These are phyloP conservation scores for Mixia osmundae DNA, from an alignment of 1,284 basidiomycete genomes.

Conservation along the genomic window DNA sequence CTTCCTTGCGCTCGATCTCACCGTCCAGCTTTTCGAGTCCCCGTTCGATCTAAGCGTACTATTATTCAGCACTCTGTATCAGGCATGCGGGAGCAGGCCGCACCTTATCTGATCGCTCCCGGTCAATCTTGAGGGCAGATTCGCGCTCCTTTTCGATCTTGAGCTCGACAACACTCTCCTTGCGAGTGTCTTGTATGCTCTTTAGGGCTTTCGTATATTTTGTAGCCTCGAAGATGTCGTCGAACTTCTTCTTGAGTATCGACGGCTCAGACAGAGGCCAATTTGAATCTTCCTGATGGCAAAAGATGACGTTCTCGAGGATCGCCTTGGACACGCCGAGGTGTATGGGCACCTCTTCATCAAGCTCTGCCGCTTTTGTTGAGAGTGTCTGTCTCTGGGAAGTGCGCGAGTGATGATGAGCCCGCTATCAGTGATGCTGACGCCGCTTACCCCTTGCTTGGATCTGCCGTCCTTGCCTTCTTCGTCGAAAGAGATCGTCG, in stretches of 20 bases:
- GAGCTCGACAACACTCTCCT: conserved; percentile 69
- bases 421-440: no score
- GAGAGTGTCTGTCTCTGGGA: conserved; percentile 61
- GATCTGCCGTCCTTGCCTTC: conserved; percentile 35
- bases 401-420: neutral
- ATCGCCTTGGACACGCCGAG: conserved; percentile 95
- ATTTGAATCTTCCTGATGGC: conserved; percentile 96
- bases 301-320: conserved; percentile 96
- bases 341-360: conserved; percentile 69
- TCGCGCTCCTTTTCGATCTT: conserved; percentile 83
- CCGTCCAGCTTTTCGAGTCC: conserved; percentile 41
- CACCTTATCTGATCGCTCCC: conserved; percentile 52
- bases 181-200: conserved; percentile 65
- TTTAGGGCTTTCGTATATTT: conserved; percentile 96
- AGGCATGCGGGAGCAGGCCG: neutral
- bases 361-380: conserved; percentile 90
- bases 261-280: conserved; percentile 90
- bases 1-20: conserved; percentile 43
- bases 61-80: conserved; percentile 1
- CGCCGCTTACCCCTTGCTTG: neutral
- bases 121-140: conserved; percentile 55
- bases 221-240: conserved; percentile 98
- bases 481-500: conserved; percentile 49
- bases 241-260: conserved; percentile 57
- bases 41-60: conserved; percentile 31